Conservation (phyloP, 2,329 filamentous ascomycete species). For the Aspergillus aculeatus region DNA sequence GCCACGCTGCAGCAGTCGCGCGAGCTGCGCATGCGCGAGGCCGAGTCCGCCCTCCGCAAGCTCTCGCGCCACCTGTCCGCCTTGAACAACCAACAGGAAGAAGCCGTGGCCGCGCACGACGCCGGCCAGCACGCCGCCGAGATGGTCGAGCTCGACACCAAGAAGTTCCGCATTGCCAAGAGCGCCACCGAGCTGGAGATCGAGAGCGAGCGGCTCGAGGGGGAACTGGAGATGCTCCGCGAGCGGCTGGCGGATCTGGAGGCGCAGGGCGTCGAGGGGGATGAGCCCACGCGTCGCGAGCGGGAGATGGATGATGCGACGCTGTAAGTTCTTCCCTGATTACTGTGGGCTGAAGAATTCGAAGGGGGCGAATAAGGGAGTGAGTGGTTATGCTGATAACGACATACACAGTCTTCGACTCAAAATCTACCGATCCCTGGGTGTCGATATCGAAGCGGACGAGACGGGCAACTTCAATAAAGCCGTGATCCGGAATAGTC, state of each 20-base stretch:
- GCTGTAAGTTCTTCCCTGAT: conserved; percentile 34
- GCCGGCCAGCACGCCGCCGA: conserved; percentile 75
- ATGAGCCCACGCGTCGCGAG: conserved; percentile 51
- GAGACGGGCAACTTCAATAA: conserved; percentile 77
- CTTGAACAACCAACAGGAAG: conserved; percentile 71
- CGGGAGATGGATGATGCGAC: conserved; percentile 52
- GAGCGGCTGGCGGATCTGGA: conserved; percentile 79
- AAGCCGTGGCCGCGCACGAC: conserved; percentile 73
- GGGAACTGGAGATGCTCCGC: conserved; percentile 72
- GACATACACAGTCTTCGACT: conserved; percentile 63
- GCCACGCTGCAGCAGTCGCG: conserved; percentile 81
- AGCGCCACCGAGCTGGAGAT: conserved; percentile 84
- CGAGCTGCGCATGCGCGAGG: conserved; percentile 70
- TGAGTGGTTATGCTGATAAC: neutral
- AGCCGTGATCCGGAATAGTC: conserved; percentile 79
- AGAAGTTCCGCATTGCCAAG: conserved; percentile 95
- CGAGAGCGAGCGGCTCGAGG: conserved; percentile 86
- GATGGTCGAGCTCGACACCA: conserved; percentile 83
- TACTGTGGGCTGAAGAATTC: too few species aligned
- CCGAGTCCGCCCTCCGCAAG: conserved; percentile 65
- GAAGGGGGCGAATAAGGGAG: too few species aligned
- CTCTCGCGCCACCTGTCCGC: conserved; percentile 74
- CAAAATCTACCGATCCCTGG: conserved; percentile 86
- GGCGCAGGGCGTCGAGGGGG: conserved; percentile 79
- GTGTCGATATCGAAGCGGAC: conserved; percentile 85